phyloP scores from a whole-genome alignment of 495 filamentous ascomycete species.

The Aspergillus leporis region DNA sequence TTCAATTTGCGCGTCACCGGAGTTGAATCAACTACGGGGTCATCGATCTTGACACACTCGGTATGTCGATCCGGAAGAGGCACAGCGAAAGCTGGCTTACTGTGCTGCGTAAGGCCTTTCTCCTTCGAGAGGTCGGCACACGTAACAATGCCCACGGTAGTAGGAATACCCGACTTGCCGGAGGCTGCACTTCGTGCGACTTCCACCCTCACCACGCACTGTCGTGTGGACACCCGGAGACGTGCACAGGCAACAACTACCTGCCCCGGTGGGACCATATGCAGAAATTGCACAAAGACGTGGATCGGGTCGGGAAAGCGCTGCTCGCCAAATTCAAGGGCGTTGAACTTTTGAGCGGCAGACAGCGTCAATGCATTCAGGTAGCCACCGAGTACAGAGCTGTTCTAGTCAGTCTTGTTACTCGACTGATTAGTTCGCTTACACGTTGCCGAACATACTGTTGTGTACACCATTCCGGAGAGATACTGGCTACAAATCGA shows the following conservation, averaged over 20 bases:
- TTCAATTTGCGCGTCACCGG: conserved; percentile 24
- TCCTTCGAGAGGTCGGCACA: conserved; percentile 21
- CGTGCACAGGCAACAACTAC: conserved; percentile 15
- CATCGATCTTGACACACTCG: conserved; percentile 24
- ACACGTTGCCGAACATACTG: conserved; percentile 17
- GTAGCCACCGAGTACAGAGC: conserved; percentile 26
- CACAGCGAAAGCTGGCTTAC: not conserved
- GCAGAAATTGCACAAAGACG: conserved; percentile 26
- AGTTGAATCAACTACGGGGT: conserved; percentile 25
- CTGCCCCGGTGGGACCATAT: conserved; percentile 19
- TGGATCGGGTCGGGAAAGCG: conserved; percentile 25
- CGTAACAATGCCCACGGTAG: conserved; percentile 20
- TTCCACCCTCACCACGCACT: conserved; percentile 24
- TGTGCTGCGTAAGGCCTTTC: conserved; percentile 16
- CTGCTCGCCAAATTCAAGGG: conserved; percentile 9
- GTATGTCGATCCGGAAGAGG: conserved; percentile 16
- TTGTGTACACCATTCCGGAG: conserved; percentile 26
- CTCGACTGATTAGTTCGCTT: not conserved
- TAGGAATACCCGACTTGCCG: not conserved
- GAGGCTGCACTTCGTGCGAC: conserved; percentile 9
- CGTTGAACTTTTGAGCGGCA: conserved; percentile 15
- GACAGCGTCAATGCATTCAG: conserved; percentile 22
- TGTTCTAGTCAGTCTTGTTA: conserved; percentile 12
- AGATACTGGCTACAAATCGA: conserved; percentile 17
- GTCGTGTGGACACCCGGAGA: conserved; percentile 19